Evolutionary conservation across 2,329 filamentous ascomycete species (phyloP).

Genomic region (Fusarium concolor): DNA sequence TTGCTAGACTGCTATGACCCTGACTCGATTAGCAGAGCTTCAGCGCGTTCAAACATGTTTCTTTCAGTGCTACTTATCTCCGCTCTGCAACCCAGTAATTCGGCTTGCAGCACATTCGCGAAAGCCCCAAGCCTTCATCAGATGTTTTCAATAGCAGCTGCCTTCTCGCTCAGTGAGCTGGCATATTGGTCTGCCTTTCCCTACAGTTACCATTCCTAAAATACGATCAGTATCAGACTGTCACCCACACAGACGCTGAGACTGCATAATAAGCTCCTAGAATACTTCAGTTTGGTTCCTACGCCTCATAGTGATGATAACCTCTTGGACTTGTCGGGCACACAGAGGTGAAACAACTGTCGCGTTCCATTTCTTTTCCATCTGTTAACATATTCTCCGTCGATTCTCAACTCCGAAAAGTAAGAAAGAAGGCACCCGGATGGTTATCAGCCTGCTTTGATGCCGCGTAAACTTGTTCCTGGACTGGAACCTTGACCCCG

Average conservation of each 20-base stretch:
- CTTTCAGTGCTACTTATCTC: background rate
- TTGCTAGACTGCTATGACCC: background rate
- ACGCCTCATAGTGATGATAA: background rate
- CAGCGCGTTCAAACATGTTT: constrained; percentile 6
- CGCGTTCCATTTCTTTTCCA: background rate
- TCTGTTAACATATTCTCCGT: too few relatives aligned
- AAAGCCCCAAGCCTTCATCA: background rate
- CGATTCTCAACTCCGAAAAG: background rate
- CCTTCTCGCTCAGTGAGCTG: background rate
- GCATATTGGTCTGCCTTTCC: background rate
- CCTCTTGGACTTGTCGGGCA: background rate
- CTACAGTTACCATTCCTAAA: background rate
- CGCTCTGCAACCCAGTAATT: background rate
- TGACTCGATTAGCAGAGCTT: constrained; percentile 1
- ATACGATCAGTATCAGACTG: background rate
- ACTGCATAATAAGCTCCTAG: background rate
- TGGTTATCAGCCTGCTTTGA: constrained; percentile 11
- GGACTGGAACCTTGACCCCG: constrained; percentile 12
- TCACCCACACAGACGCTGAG: background rate
- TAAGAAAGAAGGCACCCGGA: constrained; percentile 22
- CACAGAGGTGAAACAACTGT: background rate
- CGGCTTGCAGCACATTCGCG: background rate
- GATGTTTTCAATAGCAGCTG: background rate
- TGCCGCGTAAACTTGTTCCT: constrained; percentile 9
- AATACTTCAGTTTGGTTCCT: background rate